A percentile compares a stretch with the other conserved stretches of the same genome.
Conservation (phyloP, 805 yeast species). For the Huiozyma sinensis region DNA sequence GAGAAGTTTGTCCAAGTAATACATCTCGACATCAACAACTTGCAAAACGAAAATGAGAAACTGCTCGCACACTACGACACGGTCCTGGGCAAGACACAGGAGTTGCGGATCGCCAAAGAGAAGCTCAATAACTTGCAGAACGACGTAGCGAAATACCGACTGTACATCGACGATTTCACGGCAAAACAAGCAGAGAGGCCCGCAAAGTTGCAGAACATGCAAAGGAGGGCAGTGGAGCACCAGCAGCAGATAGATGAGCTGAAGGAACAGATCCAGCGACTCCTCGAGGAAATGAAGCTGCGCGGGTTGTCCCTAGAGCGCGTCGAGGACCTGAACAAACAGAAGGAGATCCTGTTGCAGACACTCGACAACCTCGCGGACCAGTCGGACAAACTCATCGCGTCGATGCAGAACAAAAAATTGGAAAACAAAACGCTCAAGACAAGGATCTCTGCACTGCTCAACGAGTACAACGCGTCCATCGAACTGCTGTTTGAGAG, state of each 20-base stretch:
- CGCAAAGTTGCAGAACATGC: conserved; percentile 43
- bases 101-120: conserved; percentile 41
- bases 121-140: conserved; percentile 55
- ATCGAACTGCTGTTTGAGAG: conserved; percentile 29
- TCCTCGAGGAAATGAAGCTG: conserved; percentile 35
- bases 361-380: conserved; percentile 37
- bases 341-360: conserved; percentile 48
- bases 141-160: conserved; percentile 59
- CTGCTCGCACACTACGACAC: conserved; percentile 33
- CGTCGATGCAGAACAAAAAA: conserved; percentile 40
- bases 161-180: conserved; percentile 60
- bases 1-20: conserved; percentile 40
- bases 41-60: conserved; percentile 32
- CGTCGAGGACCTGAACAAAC: conserved; percentile 52
- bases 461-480: conserved; percentile 48
- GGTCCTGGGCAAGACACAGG: conserved; percentile 35
- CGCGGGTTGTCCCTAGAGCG: conserved; percentile 54
- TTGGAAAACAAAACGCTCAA: conserved; percentile 38
- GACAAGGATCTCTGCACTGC: conserved; percentile 40
- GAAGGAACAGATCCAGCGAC: conserved; percentile 33
- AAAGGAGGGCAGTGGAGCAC: conserved; percentile 36
- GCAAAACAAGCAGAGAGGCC: conserved; percentile 59
- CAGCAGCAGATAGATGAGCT: conserved; percentile 33
- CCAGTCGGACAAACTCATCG: conserved; percentile 37
- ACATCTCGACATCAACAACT: conserved; percentile 33